Percentiles rank a stretch among this genome's conserved stretches.
Conservation (phyloP, 2,329 filamentous ascomycete genomes). For the Xylariomycetidae sp. region DNA sequence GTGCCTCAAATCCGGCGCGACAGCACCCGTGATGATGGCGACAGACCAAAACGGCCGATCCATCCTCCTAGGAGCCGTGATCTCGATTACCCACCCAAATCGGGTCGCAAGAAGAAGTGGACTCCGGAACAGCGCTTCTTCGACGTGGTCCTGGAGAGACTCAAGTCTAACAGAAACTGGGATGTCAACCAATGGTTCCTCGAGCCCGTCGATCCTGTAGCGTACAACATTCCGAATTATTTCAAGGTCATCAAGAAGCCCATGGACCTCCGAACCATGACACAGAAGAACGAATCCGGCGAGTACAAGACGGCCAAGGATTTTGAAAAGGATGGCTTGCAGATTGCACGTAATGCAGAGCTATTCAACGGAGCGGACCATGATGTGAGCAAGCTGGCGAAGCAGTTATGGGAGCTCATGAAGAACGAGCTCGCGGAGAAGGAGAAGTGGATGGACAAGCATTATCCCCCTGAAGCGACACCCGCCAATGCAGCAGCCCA, state of each 20-base stretch:
- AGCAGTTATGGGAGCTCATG: constrained; percentile 69
- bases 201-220: constrained; percentile 84
- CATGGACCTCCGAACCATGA: constrained; percentile 87
- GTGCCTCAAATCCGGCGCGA: constrained; percentile 80
- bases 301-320: constrained; percentile 79
- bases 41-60: constrained; percentile 86
- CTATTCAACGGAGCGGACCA: constrained; percentile 79
- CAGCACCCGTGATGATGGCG: constrained; percentile 68
- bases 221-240: constrained; percentile 87
- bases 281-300: constrained; percentile 67
- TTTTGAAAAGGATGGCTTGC: constrained; percentile 74
- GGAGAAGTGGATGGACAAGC: constrained; percentile 70
- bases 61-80: constrained; percentile 88
- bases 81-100: constrained; percentile 72
- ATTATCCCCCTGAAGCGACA: constrained; percentile 48
- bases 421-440: constrained; percentile 72
- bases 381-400: constrained; percentile 65
- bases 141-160: constrained; percentile 70
- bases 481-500: constrained; percentile 51
- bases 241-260: constrained; percentile 92
- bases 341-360: constrained; percentile 86
- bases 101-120: constrained; percentile 83
- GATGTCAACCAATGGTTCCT: constrained; percentile 68
- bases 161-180: constrained; percentile 68
- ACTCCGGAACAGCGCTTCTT: constrained; percentile 87